Evolutionary conservation across 2,329 filamentous ascomycete species (phyloP), one percentile per base, ranked within the genome.

Genomic region (Xylariales sp.): DNA sequence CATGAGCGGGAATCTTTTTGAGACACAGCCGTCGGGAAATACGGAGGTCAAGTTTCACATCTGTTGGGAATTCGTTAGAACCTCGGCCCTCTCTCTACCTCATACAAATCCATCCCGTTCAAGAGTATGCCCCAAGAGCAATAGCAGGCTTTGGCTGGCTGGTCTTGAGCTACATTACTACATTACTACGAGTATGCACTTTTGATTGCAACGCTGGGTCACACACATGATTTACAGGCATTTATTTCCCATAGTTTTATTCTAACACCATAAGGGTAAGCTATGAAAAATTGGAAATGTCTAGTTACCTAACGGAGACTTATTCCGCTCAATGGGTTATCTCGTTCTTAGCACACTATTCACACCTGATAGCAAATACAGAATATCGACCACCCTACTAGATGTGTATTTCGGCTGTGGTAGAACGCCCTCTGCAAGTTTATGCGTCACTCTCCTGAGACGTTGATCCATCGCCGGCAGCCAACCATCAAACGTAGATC

Each of bases 41-140:
- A 50, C 61, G 56, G 66, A 59, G 63, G 41, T 58, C 34, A 57
- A 16, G 67, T 69, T 69, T 69, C 67, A 69, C 16, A 56, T 60
- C 18, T 45, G 53, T 54, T 50, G 30, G 56, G 50, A 18, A 46
- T 16, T 46, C 16, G 43, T 32, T 23, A 55, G 23, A 66, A 12
- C 48, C 36, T 52, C 58, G 23, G 16, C 30, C 58, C 14, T 55
- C 52, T 1, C 14, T 55, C 52, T 1, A 55, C 41, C 34, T 41
- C 36, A 55, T 41, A 10, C 39, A 41, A 41, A 41, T 41, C 34
- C n/a, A 30, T 5, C 32, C 6, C 12, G 12, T 39, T 39, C 36
- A 39, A 39, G 36, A 8, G 9, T 28, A 12, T 32, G 12, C 9
- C 30, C 12, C 39, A 10, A 32, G 12, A 28, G 12, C 18, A 28